A percentile compares a stretch with the other conserved stretches of the same genome.
phyloP scores from a whole-genome alignment of 345 rosid genomes.

The Alliaria petiolata region DNA sequence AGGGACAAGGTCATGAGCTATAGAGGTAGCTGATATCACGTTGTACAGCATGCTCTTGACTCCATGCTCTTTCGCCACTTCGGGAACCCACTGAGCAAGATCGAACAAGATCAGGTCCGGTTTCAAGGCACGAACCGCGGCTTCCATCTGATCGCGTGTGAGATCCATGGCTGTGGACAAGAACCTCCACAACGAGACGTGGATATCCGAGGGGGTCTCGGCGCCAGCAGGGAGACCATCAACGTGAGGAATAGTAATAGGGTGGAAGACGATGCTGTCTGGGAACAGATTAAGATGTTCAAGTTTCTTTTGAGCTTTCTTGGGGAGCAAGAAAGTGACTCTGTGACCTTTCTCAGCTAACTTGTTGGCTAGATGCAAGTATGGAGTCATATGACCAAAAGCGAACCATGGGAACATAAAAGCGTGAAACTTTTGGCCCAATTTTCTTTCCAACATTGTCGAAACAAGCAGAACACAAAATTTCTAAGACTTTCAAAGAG shows the following conservation, averaged over 20 bases:
- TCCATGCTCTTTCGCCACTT: neutral
- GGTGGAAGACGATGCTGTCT: constrained; percentile 33
- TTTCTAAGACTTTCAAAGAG: neutral
- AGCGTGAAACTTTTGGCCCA: constrained; percentile 25
- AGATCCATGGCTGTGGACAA: constrained; percentile 17
- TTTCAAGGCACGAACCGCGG: constrained; percentile 4
- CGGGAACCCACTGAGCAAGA: constrained; percentile 28
- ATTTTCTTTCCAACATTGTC: neutral
- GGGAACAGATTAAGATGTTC: constrained; percentile 41
- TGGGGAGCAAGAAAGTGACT: constrained; percentile 47
- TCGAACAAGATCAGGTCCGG: constrained; percentile 36
- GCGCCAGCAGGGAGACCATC: constrained; percentile 36
- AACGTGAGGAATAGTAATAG: constrained; percentile 39
- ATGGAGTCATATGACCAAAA: constrained; percentile 59
- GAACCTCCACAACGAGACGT: neutral
- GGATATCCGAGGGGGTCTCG: constrained; percentile 32
- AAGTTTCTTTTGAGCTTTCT: constrained; percentile 35
- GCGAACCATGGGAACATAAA: constrained; percentile 68
- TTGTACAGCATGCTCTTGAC: constrained; percentile 1
- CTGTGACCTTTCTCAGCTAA: constrained; percentile 49
- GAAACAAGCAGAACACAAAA: neutral
- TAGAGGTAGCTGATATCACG: neutral
- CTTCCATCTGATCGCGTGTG: constrained; percentile 31
- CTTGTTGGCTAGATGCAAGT: constrained; percentile 52
- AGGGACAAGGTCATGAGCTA: constrained; percentile 18